phyloP scores from a whole-genome alignment of 495 filamentous ascomycete genomes.

The Penicillium flavigenum region DNA sequence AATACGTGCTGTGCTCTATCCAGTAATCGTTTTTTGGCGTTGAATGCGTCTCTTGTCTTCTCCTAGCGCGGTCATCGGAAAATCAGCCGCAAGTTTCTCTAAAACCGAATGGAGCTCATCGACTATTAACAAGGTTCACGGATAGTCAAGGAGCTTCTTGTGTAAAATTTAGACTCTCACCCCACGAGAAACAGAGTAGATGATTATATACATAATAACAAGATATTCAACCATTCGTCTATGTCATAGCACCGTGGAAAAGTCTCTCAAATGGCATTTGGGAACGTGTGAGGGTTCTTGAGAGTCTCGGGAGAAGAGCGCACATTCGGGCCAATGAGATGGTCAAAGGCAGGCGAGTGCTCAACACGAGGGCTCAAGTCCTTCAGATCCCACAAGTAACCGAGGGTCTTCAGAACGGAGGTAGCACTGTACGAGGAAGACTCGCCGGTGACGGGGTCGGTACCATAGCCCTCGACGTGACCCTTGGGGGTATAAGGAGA shows the following conservation, averaged over 20 bases:
- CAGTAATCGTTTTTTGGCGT: no score
- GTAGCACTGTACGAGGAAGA: slow-evolving; percentile 41
- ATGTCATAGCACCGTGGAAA: neutral
- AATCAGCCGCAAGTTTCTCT: no score
- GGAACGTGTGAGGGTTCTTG: slow-evolving; percentile 25
- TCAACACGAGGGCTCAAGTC: slow-evolving; percentile 44
- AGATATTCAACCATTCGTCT: neutral
- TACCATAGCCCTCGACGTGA: slow-evolving; percentile 46
- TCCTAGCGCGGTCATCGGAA: no score
- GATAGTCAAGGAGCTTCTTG: no score
- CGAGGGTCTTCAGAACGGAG: slow-evolving; percentile 45
- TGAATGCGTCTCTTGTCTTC: no score
- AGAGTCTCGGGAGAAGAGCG: slow-evolving; percentile 24
- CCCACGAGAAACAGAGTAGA: neutral
- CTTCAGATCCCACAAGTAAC: slow-evolving; percentile 48
- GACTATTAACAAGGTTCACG: no score
- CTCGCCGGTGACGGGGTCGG: slow-evolving; percentile 34
- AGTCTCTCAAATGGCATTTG: slow-evolving; percentile 18
- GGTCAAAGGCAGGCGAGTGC: slow-evolving; percentile 47
- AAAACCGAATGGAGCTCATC: no score
- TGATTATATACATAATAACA: no score
- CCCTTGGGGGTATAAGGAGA: slow-evolving; percentile 49
- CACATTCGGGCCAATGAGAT: slow-evolving; percentile 34
- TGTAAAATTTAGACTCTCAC: neutral
- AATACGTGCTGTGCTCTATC: no score